Conservation (phyloP, 805 yeast species). For the Teunomyces barrocoloradensis region DNA sequence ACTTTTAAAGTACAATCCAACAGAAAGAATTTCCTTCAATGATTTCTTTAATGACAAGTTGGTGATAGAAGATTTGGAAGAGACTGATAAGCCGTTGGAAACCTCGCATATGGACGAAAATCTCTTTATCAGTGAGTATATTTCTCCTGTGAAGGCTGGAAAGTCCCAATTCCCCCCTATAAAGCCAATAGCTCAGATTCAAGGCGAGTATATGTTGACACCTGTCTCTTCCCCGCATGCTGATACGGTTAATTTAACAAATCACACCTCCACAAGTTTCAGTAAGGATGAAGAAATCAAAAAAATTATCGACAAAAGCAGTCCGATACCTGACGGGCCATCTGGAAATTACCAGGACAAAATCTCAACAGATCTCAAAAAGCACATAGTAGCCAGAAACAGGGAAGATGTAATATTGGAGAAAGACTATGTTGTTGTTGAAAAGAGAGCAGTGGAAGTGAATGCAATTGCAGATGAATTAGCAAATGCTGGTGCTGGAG, state of each 20-base stretch:
- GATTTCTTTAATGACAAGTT: conserved; percentile 82
- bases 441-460: conserved; percentile 91
- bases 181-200: neutral
- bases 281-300: conserved; percentile 46
- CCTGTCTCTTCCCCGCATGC: neutral
- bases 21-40: conserved; percentile 81
- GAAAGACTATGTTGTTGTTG: conserved; percentile 90
- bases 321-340: conserved; percentile 41
- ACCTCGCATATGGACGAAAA: conserved; percentile 72
- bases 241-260: neutral
- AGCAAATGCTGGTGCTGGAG: conserved; percentile 57
- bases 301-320: conserved; percentile 39
- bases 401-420: conserved; percentile 57
- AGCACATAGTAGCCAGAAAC: conserved; percentile 3
- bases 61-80: conserved; percentile 52
- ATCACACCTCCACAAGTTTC: neutral
- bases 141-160: conserved; percentile 37
- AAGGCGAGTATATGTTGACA: conserved; percentile 4
- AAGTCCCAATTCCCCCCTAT: conserved; percentile 17
- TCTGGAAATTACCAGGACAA: conserved; percentile 21
- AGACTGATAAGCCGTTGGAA: conserved; percentile 57
- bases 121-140: conserved; percentile 81
- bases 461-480: conserved; percentile 94
- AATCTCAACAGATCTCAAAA: neutral
- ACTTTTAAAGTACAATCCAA: conserved; percentile 77